Conservation (phyloP, 2,329 filamentous ascomycete species). For the Thelonectria blattea region DNA sequence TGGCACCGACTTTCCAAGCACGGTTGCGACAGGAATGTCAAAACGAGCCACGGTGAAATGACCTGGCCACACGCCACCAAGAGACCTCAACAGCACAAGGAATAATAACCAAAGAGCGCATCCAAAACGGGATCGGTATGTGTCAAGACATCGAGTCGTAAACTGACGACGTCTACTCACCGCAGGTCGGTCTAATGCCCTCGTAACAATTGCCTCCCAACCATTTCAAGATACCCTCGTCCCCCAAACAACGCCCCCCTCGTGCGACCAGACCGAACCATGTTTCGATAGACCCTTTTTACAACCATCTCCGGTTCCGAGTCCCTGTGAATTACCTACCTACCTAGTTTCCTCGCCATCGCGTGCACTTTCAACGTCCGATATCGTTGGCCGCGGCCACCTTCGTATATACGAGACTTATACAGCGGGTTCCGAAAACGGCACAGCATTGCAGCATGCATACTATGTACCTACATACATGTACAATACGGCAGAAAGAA, state of each 20-base stretch:
- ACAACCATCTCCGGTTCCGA: constrained; percentile 20
- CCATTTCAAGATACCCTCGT: constrained; percentile 22
- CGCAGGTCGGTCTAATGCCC: constrained; percentile 10
- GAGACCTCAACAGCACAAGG: neutral
- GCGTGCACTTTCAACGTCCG: constrained; percentile 10
- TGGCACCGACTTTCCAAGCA: constrained; percentile 35
- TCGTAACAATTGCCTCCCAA: constrained; percentile 4
- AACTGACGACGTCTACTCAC: constrained; percentile 29
- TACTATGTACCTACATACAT: neutral
- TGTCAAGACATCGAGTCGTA: constrained; percentile 20
- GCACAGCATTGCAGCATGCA: neutral
- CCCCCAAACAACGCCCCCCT: constrained; percentile 9
- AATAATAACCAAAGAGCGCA: neutral
- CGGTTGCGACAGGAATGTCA: constrained; percentile 13
- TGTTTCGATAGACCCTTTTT: constrained; percentile 7
- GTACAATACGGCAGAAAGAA: neutral
- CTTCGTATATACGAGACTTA: constrained; percentile 17
- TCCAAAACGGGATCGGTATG: constrained; percentile 26
- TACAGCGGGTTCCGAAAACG: constrained; percentile 15
- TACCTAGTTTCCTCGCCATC: neutral
- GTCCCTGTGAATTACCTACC: constrained; percentile 11
- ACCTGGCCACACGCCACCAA: constrained; percentile 9
- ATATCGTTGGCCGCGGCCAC: constrained; percentile 17
- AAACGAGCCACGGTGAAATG: constrained; percentile 12
- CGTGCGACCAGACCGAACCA: constrained; percentile 15